phyloP scores from a whole-genome alignment of 345 rosid genomes.

The Syzygium grande region DNA sequence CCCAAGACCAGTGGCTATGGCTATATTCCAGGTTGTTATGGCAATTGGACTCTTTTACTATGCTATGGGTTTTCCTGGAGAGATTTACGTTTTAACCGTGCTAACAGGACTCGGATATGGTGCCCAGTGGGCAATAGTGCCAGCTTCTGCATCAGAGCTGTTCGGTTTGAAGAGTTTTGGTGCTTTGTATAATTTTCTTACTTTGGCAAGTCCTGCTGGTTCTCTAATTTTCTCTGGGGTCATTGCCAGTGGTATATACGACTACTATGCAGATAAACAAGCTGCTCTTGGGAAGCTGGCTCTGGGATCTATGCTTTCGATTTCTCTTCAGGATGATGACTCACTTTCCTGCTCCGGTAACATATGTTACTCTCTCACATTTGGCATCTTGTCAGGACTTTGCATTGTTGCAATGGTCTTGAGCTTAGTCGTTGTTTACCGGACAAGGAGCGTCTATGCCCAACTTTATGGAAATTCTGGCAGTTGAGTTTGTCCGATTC shows the following conservation, averaged over 20 bases:
- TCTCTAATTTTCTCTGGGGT: slow-evolving; percentile 69
- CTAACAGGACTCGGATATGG: slow-evolving; percentile 56
- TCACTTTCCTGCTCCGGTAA: slow-evolving; percentile 43
- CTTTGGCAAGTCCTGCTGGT: slow-evolving; percentile 47
- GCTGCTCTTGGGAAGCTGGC: slow-evolving; percentile 8
- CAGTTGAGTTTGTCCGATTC: slow-evolving; percentile 8
- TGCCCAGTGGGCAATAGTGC: slow-evolving; percentile 55
- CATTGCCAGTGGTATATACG: slow-evolving; percentile 68
- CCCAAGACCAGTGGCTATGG: slow-evolving; percentile 67
- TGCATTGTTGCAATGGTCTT: slow-evolving; percentile 45
- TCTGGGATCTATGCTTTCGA: not conserved
- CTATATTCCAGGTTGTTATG: slow-evolving; percentile 49
- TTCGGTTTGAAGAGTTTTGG: slow-evolving; percentile 72
- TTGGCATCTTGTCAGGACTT: slow-evolving; percentile 45
- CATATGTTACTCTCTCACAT: slow-evolving; percentile 57
- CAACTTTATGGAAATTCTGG: slow-evolving; percentile 41
- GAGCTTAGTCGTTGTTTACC: slow-evolving; percentile 54
- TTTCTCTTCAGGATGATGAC: slow-evolving; percentile 13
- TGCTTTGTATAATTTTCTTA: slow-evolving; percentile 59
- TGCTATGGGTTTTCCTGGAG: slow-evolving; percentile 48
- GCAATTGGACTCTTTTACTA: slow-evolving; percentile 52
- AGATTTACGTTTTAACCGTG: slow-evolving; percentile 55
- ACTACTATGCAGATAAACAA: slow-evolving; percentile 62
- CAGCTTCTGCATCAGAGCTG: slow-evolving; percentile 61
- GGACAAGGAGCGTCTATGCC: slow-evolving; percentile 52